Evolutionary conservation across 768 basidiomycete genomes (phyloP).

Genomic region (Agaricus bisporus): DNA sequence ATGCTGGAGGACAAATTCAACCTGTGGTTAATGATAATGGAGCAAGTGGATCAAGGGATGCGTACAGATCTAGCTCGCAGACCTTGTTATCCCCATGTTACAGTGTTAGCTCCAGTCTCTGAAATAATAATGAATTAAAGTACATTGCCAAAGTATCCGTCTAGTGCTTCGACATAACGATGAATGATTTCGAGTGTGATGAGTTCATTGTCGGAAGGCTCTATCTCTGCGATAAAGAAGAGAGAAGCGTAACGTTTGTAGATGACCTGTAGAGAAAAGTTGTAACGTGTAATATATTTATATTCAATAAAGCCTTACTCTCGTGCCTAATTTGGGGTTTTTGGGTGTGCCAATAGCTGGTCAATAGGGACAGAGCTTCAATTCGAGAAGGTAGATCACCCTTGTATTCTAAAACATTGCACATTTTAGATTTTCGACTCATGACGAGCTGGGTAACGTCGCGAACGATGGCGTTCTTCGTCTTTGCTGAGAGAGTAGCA

Average conservation of each 20-base stretch:
- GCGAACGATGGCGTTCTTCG: slow-evolving; percentile 87
- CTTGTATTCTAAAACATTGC: slow-evolving; percentile 96
- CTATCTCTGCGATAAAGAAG: slow-evolving; percentile 90
- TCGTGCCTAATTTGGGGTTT: no score
- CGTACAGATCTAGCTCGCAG: slow-evolving; percentile 89
- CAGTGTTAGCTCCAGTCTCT: slow-evolving; percentile 47
- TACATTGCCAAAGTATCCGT: slow-evolving; percentile 83
- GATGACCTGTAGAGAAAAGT: slow-evolving; percentile 50
- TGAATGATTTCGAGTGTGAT: slow-evolving; percentile 90
- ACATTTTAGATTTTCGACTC: slow-evolving; percentile 84
- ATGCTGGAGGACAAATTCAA: slow-evolving; percentile 47
- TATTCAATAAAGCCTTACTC: neutral
- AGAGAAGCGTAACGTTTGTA: slow-evolving; percentile 94
- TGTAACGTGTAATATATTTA: no score
- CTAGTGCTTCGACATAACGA: slow-evolving; percentile 89
- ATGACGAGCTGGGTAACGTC: slow-evolving; percentile 93
- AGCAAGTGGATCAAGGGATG: neutral
- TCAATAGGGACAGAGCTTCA: no score
- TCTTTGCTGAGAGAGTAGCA: slow-evolving; percentile 71
- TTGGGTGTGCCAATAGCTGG: no score
- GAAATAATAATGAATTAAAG: slow-evolving; percentile 1
- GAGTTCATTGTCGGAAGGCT: slow-evolving; percentile 83
- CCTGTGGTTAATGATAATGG: neutral
- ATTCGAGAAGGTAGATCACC: slow-evolving; percentile 34
- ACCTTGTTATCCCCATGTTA: slow-evolving; percentile 52